phyloP scores from a whole-genome alignment of 495 filamentous ascomycete genomes.

The Penicillium desertorum region DNA sequence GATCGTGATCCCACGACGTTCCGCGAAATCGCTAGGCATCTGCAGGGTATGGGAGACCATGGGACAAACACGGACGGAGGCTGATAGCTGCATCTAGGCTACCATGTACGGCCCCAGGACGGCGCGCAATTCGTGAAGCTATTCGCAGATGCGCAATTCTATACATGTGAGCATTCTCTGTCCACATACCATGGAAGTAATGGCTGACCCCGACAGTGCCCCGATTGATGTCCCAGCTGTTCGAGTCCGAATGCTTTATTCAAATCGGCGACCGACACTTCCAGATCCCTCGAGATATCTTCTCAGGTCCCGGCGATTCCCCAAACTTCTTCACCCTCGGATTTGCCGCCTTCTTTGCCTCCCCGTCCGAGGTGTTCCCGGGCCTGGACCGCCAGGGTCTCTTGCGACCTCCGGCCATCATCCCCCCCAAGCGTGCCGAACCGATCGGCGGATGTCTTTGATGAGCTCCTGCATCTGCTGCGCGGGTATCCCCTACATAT shows the following conservation, averaged over 20 bases:
- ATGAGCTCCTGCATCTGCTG: constrained; percentile 78
- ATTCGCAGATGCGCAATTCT: constrained; percentile 96
- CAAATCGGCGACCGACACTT: constrained; percentile 83
- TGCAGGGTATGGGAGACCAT: constrained; percentile 62
- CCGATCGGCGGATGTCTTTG: constrained; percentile 75
- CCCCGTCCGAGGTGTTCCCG: constrained; percentile 78
- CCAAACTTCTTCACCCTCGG: constrained; percentile 97
- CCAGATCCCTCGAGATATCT: constrained; percentile 85
- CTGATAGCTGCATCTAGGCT: constrained; percentile 52
- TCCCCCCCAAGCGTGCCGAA: constrained; percentile 81
- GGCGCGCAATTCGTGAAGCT: constrained; percentile 83
- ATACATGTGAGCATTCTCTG: constrained; percentile 59
- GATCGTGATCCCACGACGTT: constrained; percentile 93
- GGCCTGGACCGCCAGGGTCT: constrained; percentile 76
- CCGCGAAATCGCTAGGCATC: constrained; percentile 81
- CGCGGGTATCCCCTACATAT: constrained; percentile 87
- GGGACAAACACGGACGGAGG: neutral
- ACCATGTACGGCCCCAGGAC: constrained; percentile 81
- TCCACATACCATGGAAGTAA: neutral
- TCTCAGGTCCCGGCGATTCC: constrained; percentile 78
- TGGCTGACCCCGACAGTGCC: constrained; percentile 57
- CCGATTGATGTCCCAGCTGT: constrained; percentile 88
- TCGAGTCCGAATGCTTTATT: constrained; percentile 88
- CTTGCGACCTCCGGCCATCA: constrained; percentile 85
- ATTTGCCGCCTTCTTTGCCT: constrained; percentile 84